Conservation (phyloP, 768 basidiomycete species). For the Lentinula edodes region DNA sequence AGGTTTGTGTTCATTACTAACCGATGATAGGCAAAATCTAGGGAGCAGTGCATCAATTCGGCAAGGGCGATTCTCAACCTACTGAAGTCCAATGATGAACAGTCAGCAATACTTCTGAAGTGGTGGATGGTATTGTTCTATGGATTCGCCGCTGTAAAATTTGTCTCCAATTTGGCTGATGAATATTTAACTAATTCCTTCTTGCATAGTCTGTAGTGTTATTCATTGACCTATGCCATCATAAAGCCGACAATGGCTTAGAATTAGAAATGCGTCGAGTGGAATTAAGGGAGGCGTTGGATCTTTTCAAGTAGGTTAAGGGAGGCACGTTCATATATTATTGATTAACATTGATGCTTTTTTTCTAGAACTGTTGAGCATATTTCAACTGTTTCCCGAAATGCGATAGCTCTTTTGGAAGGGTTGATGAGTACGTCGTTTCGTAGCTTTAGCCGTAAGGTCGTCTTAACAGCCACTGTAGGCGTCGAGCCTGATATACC, state of each 20-base stretch:
- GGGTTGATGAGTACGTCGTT: slow-evolving; percentile 15
- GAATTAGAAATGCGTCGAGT: slow-evolving; percentile 13
- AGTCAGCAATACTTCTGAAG: slow-evolving; percentile 16
- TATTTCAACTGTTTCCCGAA: slow-evolving; percentile 16
- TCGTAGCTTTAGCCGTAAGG: background rate
- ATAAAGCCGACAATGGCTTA: slow-evolving; percentile 10
- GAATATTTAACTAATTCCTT: background rate
- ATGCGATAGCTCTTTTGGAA: slow-evolving; percentile 18
- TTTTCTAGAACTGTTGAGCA: slow-evolving; percentile 10
- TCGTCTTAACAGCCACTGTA: background rate
- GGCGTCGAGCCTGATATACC: slow-evolving; percentile 9
- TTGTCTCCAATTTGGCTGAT: background rate
- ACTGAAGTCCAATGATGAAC: slow-evolving; percentile 15
- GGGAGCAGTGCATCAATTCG: slow-evolving; percentile 19
- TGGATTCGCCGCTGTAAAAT: slow-evolving; percentile 19
- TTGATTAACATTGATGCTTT: background rate
- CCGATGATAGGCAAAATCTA: slow-evolving; percentile 13
- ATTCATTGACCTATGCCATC: slow-evolving; percentile 20
- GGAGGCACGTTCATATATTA: background rate
- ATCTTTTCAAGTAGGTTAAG: slow-evolving; percentile 16
- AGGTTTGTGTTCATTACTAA: too few species aligned
- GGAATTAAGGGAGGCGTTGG: slow-evolving; percentile 16
- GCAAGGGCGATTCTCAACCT: slow-evolving; percentile 17
- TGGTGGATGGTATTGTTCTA: slow-evolving; percentile 21
- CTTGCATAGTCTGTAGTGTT: slow-evolving; percentile 18